These are phyloP conservation scores for Sistotremastrum suecicum DNA, from an alignment of 768 basidiomycete genomes.

Conservation along the genomic window DNA sequence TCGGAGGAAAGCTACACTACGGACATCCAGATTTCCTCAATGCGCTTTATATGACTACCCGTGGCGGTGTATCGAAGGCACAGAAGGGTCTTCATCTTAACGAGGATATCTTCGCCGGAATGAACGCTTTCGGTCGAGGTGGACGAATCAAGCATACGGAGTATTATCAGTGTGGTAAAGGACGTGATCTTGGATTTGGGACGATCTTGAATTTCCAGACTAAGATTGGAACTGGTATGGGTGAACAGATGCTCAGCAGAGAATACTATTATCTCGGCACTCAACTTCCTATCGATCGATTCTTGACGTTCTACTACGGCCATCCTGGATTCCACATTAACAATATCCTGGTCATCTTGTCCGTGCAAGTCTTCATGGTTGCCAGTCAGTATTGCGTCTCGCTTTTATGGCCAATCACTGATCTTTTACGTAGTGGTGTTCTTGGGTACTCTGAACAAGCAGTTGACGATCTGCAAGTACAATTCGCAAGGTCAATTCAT, in stretches of 20 bases:
- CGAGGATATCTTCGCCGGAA: slow-evolving; percentile 99
- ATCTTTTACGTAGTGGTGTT: slow-evolving; percentile 58
- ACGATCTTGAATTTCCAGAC: slow-evolving; percentile 99
- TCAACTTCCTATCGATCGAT: slow-evolving; percentile 93
- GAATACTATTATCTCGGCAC: slow-evolving; percentile 99
- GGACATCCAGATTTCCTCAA: slow-evolving; percentile 99
- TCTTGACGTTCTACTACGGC: slow-evolving; percentile 99
- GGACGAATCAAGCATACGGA: slow-evolving; percentile 98
- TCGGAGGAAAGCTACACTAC: slow-evolving; percentile 97
- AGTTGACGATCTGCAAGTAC: slow-evolving; percentile 70
- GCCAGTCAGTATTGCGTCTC: slow-evolving; percentile 44
- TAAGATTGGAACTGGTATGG: slow-evolving; percentile 99
- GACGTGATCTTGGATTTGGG: slow-evolving; percentile 96
- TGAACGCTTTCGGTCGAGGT: slow-evolving; percentile 95
- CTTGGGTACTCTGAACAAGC: slow-evolving; percentile 81
- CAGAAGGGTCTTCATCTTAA: slow-evolving; percentile 99
- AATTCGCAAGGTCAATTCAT: slow-evolving; percentile 55
- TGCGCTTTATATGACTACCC: slow-evolving; percentile 93
- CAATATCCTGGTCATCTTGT: slow-evolving; percentile 96
- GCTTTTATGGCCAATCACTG: slow-evolving; percentile 6
- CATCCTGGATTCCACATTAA: slow-evolving; percentile 99
- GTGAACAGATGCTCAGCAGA: slow-evolving; percentile 97
- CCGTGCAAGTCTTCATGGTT: slow-evolving; percentile 89
- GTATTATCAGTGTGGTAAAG: slow-evolving; percentile 98
- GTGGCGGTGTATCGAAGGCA: slow-evolving; percentile 96